These are phyloP conservation scores for Salix viminalis DNA, from an alignment of 345 rosid species.

Conservation along the genomic window DNA sequence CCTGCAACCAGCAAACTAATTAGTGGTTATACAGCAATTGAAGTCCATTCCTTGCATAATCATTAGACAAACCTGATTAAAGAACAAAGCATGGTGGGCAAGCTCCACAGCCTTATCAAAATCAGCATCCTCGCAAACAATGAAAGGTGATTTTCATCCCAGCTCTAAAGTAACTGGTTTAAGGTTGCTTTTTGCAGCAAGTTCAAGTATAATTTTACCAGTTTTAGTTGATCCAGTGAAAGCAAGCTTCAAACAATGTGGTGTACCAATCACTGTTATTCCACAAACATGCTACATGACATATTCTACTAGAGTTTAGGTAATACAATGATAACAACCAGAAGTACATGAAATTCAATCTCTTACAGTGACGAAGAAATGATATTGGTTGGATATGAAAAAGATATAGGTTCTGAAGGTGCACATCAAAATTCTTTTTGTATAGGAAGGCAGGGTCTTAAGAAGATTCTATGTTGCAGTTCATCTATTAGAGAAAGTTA, in stretches of 20 bases:
- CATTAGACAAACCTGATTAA: constrained; percentile 21
- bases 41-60: not conserved
- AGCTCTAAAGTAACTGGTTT: constrained; percentile 31
- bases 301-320: not conserved
- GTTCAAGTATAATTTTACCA: constrained; percentile 19
- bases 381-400: not conserved
- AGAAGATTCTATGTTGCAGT: not conserved
- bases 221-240: constrained; percentile 31
- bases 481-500: not conserved
- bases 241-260: constrained; percentile 12
- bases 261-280: not conserved
- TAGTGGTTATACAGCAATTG: not conserved
- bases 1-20: constrained; percentile 10
- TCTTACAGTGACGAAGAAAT: not conserved
- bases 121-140: constrained; percentile 28
- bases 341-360: not conserved
- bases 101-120: constrained; percentile 24
- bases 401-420: not conserved
- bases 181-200: constrained; percentile 30
- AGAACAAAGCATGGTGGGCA: constrained; percentile 27
- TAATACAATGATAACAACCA: not conserved
- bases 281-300: not conserved
- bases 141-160: constrained; percentile 33
- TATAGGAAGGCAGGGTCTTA: not conserved
- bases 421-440: not conserved